Base-by-base conservation (phyloP, 2,329 filamentous ascomycete genomes). In the Fusarium multiceps region DNA sequence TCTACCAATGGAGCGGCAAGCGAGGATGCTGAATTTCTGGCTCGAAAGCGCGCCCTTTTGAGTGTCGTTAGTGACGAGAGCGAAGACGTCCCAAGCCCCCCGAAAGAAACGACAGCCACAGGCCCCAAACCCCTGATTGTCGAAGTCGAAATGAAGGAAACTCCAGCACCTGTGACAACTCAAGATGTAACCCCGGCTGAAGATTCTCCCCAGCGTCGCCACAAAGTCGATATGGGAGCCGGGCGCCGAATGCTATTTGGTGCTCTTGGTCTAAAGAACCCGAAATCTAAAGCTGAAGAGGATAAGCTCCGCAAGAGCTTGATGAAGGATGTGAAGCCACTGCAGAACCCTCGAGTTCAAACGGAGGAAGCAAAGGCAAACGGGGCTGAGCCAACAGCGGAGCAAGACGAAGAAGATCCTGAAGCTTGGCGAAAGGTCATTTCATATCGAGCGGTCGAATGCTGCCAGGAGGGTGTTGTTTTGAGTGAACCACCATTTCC, bases 401-500 rank as follows among this genome's bases (percentile, higher is more conserved):
- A 72, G 6, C 59, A 63, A 28, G 42, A 61, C 7, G 78, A 81
- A 18, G 78, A 82, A 46, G 84, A 88, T 46, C 80, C 86, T 1
- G 85, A 92, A 30, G 85, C 87, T 23, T 98, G 94, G 94, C 88
- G 88, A 71, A 82, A 88, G 7, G 93, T 89, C 71, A 90, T 98
- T 63, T 86, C 83, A 13, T 89, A 97, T 65, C 87, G 88, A 25
- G 94, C 93, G 23, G 92, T 97, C 1, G 95, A 98, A 78, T 98
- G 94, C 79, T 88, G 89, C 66, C 86, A 92, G n/a, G 87, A 92
- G 30, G 87, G 85, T 7, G 81, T 93, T 41, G 82, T 86, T 32
- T 83, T 97, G 47, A 92, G 87, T 55, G 87, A 92, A 34, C 94
- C 95, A 0, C 93, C 94, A 0, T 98, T 97, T 75, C 94, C 94